Conservation (phyloP, 116 monocot genomes). For the Dioscorea cayenensis region DNA sequence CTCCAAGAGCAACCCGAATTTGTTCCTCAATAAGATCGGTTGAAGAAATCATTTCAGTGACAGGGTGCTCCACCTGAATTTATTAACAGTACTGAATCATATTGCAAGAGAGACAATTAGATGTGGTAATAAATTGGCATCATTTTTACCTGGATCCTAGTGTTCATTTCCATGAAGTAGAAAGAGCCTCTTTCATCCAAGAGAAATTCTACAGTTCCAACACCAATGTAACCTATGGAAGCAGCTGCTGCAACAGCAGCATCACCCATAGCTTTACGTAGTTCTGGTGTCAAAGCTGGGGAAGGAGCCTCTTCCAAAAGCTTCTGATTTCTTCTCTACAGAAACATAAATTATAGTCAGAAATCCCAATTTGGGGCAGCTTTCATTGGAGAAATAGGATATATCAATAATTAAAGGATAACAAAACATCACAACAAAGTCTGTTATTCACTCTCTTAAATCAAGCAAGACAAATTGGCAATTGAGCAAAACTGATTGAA, state of each 20-base stretch:
- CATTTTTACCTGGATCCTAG: slow-evolving; percentile 77
- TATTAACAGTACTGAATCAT: not conserved
- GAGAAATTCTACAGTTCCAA: slow-evolving; percentile 49
- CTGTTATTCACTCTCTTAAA: not conserved
- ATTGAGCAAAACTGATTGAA: not conserved
- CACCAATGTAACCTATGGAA: slow-evolving; percentile 94
- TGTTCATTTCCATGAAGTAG: slow-evolving; percentile 99
- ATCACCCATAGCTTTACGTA: slow-evolving; percentile 96
- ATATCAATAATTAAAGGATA: not conserved
- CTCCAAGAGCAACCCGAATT: slow-evolving; percentile 93
- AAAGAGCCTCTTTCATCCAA: slow-evolving; percentile 75
- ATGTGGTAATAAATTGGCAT: not conserved
- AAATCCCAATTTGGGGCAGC: not conserved
- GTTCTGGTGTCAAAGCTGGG: slow-evolving; percentile 85
- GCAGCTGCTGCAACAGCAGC: slow-evolving; percentile 60
- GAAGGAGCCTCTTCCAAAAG: slow-evolving; percentile 97
- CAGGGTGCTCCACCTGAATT: slow-evolving; percentile 90
- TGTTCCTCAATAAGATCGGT: slow-evolving; percentile 93
- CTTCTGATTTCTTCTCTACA: slow-evolving; percentile 90
- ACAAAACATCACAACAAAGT: not conserved
- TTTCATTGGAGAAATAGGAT: not conserved
- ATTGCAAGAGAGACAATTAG: not conserved
- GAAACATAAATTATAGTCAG: not conserved
- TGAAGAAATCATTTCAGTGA: slow-evolving; percentile 96
- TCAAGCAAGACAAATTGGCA: not conserved